These are phyloP conservation scores for Grosmannia huntii DNA, from an alignment of 2,329 filamentous ascomycete species.

Conservation along the genomic window DNA sequence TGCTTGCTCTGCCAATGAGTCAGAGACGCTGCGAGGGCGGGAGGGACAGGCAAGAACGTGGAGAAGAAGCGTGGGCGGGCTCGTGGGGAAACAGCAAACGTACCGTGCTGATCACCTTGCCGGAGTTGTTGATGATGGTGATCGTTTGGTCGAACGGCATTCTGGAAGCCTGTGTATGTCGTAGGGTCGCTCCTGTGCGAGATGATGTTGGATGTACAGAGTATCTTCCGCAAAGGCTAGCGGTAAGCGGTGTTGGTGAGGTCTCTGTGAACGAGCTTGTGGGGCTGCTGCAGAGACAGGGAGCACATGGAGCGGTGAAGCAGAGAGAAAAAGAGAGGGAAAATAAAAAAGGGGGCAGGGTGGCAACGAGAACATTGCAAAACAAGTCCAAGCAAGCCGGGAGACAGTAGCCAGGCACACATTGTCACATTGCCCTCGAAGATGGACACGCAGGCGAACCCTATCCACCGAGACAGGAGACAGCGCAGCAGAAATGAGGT, in stretches of 20 bases:
- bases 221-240: neutral
- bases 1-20: slow-evolving; percentile 59
- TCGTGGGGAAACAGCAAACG: slow-evolving; percentile 18
- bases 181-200: neutral
- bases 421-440: neutral
- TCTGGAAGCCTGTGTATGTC: slow-evolving; percentile 10
- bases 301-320: neutral
- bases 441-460: neutral
- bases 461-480: neutral
- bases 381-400: no score
- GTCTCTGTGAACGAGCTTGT: neutral
- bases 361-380: neutral
- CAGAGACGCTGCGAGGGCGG: neutral
- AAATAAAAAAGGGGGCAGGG: neutral
- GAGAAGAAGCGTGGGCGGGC: neutral
- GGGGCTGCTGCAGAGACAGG: neutral
- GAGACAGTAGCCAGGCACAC: neutral
- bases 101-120: slow-evolving; percentile 83
- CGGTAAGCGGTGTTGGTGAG: neutral
- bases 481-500: neutral
- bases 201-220: neutral
- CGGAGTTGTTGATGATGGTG: slow-evolving; percentile 80
- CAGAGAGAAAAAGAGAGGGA: neutral
- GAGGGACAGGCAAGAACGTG: neutral
- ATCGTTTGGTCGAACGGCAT: slow-evolving; percentile 55